Evolutionary conservation across 495 filamentous ascomycete genomes (phyloP).

Genomic region (Penicillium taxi): DNA sequence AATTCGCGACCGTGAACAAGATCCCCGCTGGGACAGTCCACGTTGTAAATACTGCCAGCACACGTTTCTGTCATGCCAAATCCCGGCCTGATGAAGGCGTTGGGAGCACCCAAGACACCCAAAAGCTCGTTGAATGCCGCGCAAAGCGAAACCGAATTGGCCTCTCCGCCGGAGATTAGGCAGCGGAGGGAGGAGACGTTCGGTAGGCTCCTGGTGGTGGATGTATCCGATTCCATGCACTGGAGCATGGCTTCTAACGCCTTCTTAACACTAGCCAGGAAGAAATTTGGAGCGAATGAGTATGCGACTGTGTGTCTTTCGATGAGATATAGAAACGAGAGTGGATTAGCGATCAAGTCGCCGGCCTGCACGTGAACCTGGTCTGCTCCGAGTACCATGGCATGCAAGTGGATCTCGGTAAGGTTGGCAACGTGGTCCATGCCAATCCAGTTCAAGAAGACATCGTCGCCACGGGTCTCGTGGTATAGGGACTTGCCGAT

Average conservation of each 20-base stretch:
- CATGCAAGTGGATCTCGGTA: conserved; percentile 39
- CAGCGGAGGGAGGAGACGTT: conserved; percentile 13
- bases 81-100: conserved; percentile 28
- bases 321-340: conserved; percentile 29
- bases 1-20: conserved; percentile 11
- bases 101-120: neutral
- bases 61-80: conserved; percentile 54
- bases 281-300: conserved; percentile 48
- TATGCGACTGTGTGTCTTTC: conserved; percentile 29
- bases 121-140: conserved; percentile 6
- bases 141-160: conserved; percentile 10
- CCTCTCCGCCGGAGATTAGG: conserved; percentile 28
- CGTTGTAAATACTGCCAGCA: conserved; percentile 37
- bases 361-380: conserved; percentile 39
- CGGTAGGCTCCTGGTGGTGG: conserved; percentile 7
- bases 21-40: conserved; percentile 27
- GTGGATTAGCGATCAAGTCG: conserved; percentile 32
- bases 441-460: conserved; percentile 43
- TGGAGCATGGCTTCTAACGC: neutral
- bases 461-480: conserved; percentile 1
- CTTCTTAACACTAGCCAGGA: conserved; percentile 16
- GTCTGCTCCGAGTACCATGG: conserved; percentile 26
- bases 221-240: neutral
- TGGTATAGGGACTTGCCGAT: conserved; percentile 24
- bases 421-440: conserved; percentile 48